Evolutionary conservation across 805 yeast genomes (phyloP), one percentile per base, ranked within the genome.

Genomic region (Priceomyces medius): DNA sequence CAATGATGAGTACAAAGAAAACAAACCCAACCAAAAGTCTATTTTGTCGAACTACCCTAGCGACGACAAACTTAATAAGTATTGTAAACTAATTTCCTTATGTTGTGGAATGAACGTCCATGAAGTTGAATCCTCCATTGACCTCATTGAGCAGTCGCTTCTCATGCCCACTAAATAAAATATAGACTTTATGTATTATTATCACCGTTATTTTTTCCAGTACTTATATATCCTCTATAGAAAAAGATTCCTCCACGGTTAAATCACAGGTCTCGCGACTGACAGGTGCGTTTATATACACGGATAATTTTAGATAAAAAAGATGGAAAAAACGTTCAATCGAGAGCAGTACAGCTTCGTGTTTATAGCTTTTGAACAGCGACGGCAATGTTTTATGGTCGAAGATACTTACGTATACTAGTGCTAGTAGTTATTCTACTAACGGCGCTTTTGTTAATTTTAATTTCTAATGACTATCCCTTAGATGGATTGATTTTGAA

Each of bases 41-140:
- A 46, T 53, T 12, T 53, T 58, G 13, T 48, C 59, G 19, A 48
- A 48, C 35, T 60, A 54, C 41, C 60, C 70, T 2, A 44, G 54
- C 5, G 60, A 59, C 29, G 71, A 66, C 42, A 58, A 56, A 35
- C 54, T 68, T 23, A 57, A 58, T 52, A 70, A 70, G 46, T 70
- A 70, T 47, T 66, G 73, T 47, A 59, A 60, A 44, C 55, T 70
- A 41, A 65, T 70, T 6, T 61, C 74, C 10, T 49, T 64, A 18
- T 68, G 74, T 44, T 70, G 74, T 42, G 76, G 72, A 10, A 66
- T 70, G 72, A 50, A 63, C 32, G 47, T 66, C 40, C 49, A 54
- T 26, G 74, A 70, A 34, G 72, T 68, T 29, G 73, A 70, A 41
- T 54, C 53, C 26, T 61, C 68, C n/a, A 69, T 70, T 37, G 73